These are phyloP conservation scores for Tetracladium setigerum DNA, from an alignment of 495 filamentous ascomycete species.

Conservation along the genomic window DNA sequence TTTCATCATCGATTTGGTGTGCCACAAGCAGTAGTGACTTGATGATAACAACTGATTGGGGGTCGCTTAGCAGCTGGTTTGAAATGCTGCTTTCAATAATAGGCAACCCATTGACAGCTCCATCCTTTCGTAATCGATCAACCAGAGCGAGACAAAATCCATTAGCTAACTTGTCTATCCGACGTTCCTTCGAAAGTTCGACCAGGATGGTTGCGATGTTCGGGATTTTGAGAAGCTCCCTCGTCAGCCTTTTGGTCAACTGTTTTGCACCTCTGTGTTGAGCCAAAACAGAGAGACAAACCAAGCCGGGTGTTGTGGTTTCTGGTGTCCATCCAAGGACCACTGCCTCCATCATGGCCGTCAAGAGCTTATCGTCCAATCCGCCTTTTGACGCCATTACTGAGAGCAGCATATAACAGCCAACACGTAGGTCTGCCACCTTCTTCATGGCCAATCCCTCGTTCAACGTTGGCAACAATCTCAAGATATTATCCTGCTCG, in stretches of 20 bases:
- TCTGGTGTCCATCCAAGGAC: conserved; percentile 65
- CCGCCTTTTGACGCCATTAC: conserved; percentile 74
- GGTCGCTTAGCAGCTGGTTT: conserved; percentile 49
- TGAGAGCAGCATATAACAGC: conserved; percentile 82
- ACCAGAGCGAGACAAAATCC: conserved; percentile 62
- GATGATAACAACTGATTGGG: conserved; percentile 53
- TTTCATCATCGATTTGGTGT: conserved; percentile 41
- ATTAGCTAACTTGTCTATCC: conserved; percentile 64
- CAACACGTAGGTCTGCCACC: conserved; percentile 67
- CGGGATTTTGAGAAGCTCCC: conserved; percentile 56
- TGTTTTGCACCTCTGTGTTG: conserved; percentile 62
- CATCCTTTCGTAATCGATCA: conserved; percentile 52
- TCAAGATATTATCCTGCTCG: conserved; percentile 69
- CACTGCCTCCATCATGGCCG: conserved; percentile 80
- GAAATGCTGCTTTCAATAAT: conserved; percentile 55
- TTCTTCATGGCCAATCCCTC: conserved; percentile 66
- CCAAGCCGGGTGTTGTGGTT: conserved; percentile 63
- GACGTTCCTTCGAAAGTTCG: conserved; percentile 55
- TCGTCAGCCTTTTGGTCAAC: conserved; percentile 61
- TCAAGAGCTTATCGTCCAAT: conserved; percentile 65
- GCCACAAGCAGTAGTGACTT: conserved; percentile 51
- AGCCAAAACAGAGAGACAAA: conserved; percentile 72
- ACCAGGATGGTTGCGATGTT: conserved; percentile 49
- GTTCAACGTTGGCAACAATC: conserved; percentile 67
- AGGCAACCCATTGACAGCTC: conserved; percentile 45